Evolutionary conservation across 2,329 filamentous ascomycete species (phyloP), one percentile per base, ranked within the genome.

Genomic region (Arthroderma sp.): DNA sequence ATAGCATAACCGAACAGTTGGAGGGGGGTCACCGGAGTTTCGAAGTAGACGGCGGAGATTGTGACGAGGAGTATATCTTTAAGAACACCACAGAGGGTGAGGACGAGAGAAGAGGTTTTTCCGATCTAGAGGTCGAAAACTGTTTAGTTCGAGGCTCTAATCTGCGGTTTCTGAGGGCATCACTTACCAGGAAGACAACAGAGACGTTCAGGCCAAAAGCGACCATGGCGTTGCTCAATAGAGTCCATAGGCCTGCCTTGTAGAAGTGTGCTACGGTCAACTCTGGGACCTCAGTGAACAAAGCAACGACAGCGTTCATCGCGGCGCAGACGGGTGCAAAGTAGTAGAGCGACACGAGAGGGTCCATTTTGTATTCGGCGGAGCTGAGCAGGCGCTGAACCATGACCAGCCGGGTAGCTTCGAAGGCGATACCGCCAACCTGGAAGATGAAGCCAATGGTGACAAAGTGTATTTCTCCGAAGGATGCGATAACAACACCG

Each of bases 391-490:
- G 72, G 48, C 82, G 78, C 67, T 93, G 82, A 46, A 91, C 84
- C 83, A 93, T 86, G 66, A 87, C 81, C 51, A 91, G 70, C 48
- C 86, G 80, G 50, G 84, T 73, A 38, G 86, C 84, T 68, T 93
- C 86, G 58, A 88, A 89, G 42, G 82, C 61, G 53, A 88, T 84
- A 51, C 84, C 86, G 48, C 74, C 81, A 44, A 82, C 61, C 67
- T 91, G 86, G 66, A 75, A 82, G 31, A 80, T 50, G 62, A 83
- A 78, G 39, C 79, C 79, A 36, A 75, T 56, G 47, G 68, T 54
- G 55, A 68, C 83, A 62, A 98, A 98, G 62, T 88, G 81, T 66
- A 98, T 93, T 71, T 98, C 91, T 58, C 91, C 91, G 51, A 94
- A 77, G 1, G 89, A 94, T 41, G 91, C 91, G 59, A 98, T 86